Conservation (phyloP, 495 filamentous ascomycete genomes). For the Neurospora sp. region DNA sequence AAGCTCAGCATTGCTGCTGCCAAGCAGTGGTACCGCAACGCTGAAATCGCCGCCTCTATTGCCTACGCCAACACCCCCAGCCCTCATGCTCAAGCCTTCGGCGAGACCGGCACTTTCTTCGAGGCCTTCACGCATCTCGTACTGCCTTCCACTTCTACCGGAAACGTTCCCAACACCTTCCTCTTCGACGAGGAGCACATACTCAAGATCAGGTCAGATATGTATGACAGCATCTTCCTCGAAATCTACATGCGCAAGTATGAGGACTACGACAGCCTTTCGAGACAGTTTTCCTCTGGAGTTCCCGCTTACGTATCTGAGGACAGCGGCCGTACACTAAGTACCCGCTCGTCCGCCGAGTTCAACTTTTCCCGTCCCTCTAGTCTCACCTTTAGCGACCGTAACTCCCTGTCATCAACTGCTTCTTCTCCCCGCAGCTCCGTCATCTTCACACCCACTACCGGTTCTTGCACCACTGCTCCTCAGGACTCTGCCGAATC, state of each 20-base stretch:
- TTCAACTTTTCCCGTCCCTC: slow-evolving; percentile 35
- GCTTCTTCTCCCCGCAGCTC: slow-evolving; percentile 38
- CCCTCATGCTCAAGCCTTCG: slow-evolving; percentile 27
- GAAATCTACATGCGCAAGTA: slow-evolving; percentile 56
- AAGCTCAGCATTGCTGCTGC: slow-evolving; percentile 50
- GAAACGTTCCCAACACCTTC: slow-evolving; percentile 63
- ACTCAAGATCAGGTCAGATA: slow-evolving; percentile 58
- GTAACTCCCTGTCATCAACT: slow-evolving; percentile 20
- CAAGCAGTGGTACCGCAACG: slow-evolving; percentile 52
- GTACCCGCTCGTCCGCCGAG: slow-evolving; percentile 18
- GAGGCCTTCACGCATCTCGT: slow-evolving; percentile 52
- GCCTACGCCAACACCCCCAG: slow-evolving; percentile 16
- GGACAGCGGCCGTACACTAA: slow-evolving; percentile 1
- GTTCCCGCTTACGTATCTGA: slow-evolving; percentile 14
- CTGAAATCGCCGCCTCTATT: slow-evolving; percentile 16
- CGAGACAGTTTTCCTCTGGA: slow-evolving; percentile 13
- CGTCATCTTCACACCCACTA: slow-evolving; percentile 11
- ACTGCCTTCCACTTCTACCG: slow-evolving; percentile 43
- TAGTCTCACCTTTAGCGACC: slow-evolving; percentile 34
- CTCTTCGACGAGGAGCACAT: slow-evolving; percentile 76
- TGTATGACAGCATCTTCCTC: slow-evolving; percentile 56
- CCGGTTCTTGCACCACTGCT: slow-evolving; percentile 16
- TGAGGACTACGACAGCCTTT: slow-evolving; percentile 35
- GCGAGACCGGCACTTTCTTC: slow-evolving; percentile 49
- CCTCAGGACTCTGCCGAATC: slow-evolving; percentile 22